Percentiles rank a stretch among this genome's conserved stretches.
phyloP scores from a whole-genome alignment of 2,329 filamentous ascomycete genomes.

The Phialophora verrucosa region DNA sequence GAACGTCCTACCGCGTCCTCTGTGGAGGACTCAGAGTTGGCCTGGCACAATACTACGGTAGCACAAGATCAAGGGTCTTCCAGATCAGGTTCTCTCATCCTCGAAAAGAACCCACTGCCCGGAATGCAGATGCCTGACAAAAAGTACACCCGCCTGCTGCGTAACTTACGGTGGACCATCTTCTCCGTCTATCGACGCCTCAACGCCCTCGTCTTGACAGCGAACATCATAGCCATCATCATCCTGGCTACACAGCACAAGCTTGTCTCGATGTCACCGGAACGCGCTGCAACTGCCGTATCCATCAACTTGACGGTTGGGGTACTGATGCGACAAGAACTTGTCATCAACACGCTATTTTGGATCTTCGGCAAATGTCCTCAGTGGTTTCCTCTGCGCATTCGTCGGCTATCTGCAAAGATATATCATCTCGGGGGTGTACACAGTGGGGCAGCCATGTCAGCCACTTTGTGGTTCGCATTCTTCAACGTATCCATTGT shows the following conservation, averaged over 20 bases:
- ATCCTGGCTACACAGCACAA: slow-evolving; percentile 46
- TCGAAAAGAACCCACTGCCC: slow-evolving; percentile 32
- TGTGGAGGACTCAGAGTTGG: neutral
- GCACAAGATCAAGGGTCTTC: slow-evolving; percentile 27
- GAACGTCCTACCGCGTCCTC: slow-evolving; percentile 16
- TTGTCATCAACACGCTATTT: slow-evolving; percentile 61
- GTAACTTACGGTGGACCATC: slow-evolving; percentile 46
- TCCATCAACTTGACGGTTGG: slow-evolving; percentile 55
- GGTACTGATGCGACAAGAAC: slow-evolving; percentile 58
- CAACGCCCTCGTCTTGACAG: slow-evolving; percentile 49
- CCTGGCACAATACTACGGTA: neutral
- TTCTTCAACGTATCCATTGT: slow-evolving; percentile 47
- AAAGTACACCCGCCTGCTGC: slow-evolving; percentile 39
- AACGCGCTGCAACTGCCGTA: slow-evolving; percentile 49
- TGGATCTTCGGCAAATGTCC: slow-evolving; percentile 52
- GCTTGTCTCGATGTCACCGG: slow-evolving; percentile 42
- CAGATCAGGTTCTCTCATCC: slow-evolving; percentile 30
- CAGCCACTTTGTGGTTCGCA: slow-evolving; percentile 56
- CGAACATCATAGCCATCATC: slow-evolving; percentile 47
- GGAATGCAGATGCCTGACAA: slow-evolving; percentile 37
- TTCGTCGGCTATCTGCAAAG: slow-evolving; percentile 56
- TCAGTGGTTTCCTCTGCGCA: slow-evolving; percentile 51
- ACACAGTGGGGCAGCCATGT: slow-evolving; percentile 59
- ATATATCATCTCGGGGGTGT: slow-evolving; percentile 62
- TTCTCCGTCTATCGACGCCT: slow-evolving; percentile 52